These are phyloP conservation scores for Aureobasidium uvarum DNA, from an alignment of 2,329 filamentous ascomycete genomes.

Conservation along the genomic window DNA sequence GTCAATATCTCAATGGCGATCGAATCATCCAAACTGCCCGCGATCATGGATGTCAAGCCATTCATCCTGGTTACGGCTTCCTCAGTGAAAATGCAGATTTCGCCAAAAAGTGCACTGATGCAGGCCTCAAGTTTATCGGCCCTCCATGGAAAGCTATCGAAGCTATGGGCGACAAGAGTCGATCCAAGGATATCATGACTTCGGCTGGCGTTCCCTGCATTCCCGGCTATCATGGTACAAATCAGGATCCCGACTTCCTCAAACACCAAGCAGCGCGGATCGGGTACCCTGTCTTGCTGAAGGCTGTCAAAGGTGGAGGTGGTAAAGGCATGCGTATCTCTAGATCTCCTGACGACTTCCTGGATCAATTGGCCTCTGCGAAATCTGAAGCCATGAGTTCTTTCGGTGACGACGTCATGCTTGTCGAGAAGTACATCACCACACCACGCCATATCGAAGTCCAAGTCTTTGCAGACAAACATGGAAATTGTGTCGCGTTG, in stretches of 20 bases:
- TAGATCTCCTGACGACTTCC: conserved; percentile 57
- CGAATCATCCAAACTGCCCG: conserved; percentile 87
- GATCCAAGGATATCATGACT: conserved; percentile 95
- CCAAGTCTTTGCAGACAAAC: conserved; percentile 64
- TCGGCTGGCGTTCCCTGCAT: conserved; percentile 94
- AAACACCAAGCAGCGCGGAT: conserved; percentile 71
- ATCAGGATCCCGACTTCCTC: conserved; percentile 66
- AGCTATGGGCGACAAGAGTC: conserved; percentile 86
- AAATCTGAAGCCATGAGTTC: conserved; percentile 64
- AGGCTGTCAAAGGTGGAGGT: conserved; percentile 63
- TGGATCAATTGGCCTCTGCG: conserved; percentile 60
- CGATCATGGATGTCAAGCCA: conserved; percentile 78
- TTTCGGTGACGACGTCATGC: conserved; percentile 65
- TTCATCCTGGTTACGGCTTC: conserved; percentile 95
- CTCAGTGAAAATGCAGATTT: conserved; percentile 92
- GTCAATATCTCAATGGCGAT: conserved; percentile 89
- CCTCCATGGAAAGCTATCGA: conserved; percentile 75
- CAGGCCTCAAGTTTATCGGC: conserved; percentile 90
- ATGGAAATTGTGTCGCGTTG: conserved; percentile 63
- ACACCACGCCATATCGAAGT: conserved; percentile 66
- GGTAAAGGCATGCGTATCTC: conserved; percentile 70
- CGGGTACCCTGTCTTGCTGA: conserved; percentile 63
- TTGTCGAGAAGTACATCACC: conserved; percentile 67
- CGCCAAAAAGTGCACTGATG: conserved; percentile 81
- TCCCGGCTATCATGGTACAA: conserved; percentile 86